Conservation (phyloP, 768 basidiomycete genomes). For the Naganishia onofrii region DNA sequence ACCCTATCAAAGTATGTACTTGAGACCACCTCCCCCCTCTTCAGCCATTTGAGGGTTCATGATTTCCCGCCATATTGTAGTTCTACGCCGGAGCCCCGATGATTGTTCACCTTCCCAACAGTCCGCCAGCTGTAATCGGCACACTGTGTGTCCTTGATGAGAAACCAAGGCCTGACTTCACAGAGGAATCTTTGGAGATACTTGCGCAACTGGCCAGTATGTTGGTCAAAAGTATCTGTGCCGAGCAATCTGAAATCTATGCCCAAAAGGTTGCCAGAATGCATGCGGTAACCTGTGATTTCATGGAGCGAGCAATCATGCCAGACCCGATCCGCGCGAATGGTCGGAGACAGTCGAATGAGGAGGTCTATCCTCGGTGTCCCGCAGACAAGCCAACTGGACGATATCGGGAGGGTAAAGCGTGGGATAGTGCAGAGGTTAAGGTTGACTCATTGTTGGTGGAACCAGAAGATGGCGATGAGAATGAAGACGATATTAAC, state of each 20-base stretch:
- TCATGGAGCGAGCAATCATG: slow-evolving; percentile 39
- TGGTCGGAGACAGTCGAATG: background rate
- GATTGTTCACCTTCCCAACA: background rate
- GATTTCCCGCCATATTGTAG: background rate
- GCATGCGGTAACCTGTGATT: slow-evolving; percentile 34
- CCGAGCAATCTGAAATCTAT: slow-evolving; percentile 39
- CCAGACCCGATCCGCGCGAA: slow-evolving; percentile 16
- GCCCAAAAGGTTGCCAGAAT: slow-evolving; percentile 2
- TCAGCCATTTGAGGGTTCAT: background rate
- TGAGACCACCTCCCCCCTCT: background rate
- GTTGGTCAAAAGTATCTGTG: slow-evolving; percentile 48
- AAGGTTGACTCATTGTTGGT: background rate
- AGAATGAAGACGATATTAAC: background rate
- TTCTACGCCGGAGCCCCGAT: slow-evolving; percentile 25
- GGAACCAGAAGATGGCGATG: background rate
- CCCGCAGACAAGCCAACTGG: slow-evolving; percentile 6
- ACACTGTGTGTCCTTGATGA: slow-evolving; percentile 38
- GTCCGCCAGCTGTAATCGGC: slow-evolving; percentile 30
- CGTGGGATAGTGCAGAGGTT: background rate
- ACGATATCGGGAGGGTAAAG: background rate
- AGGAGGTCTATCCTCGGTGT: background rate
- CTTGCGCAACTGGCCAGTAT: slow-evolving; percentile 44
- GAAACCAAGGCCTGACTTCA: slow-evolving; percentile 36
- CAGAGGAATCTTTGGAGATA: slow-evolving; percentile 33
- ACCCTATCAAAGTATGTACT: slow-evolving; percentile 1